A percentile compares a stretch with the other conserved stretches of the same genome.
Conservation (phyloP, 306 rosid species). For the Gillenia trifoliata region DNA sequence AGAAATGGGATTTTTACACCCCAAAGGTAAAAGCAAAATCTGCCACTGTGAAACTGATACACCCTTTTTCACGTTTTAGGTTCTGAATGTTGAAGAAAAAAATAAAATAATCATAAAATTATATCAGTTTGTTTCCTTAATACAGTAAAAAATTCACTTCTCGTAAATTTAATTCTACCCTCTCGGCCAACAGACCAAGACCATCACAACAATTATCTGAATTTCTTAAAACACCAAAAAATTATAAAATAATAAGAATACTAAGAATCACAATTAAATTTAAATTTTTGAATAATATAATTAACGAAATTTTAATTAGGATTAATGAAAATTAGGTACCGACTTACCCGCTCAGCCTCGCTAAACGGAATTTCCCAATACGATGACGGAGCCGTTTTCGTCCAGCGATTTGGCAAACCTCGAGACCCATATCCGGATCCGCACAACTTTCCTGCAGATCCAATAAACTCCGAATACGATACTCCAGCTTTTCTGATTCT, state of each 20-base stretch:
- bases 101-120: constrained; percentile 24
- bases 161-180: neutral
- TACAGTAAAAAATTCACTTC: neutral
- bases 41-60: constrained; percentile 24
- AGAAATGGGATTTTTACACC: constrained; percentile 1
- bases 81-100: constrained; percentile 30
- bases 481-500: constrained; percentile 38
- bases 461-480: constrained; percentile 47
- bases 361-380: constrained; percentile 65
- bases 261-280: neutral
- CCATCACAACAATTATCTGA: neutral
- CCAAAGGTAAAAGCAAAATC: constrained; percentile 9
- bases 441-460: constrained; percentile 47
- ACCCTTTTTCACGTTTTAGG: constrained; percentile 30
- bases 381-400: constrained; percentile 61
- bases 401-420: constrained; percentile 62
- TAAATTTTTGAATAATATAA: neutral
- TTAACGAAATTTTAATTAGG: neutral
- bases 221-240: neutral
- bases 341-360: constrained; percentile 70
- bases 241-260: neutral
- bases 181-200: constrained; percentile 20
- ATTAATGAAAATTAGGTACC: neutral
- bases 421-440: constrained; percentile 45
- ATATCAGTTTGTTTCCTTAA: constrained; percentile 26